These are phyloP conservation scores for Zygotorulaspora chibaensis DNA, from an alignment of 805 yeast species.

Conservation along the genomic window DNA sequence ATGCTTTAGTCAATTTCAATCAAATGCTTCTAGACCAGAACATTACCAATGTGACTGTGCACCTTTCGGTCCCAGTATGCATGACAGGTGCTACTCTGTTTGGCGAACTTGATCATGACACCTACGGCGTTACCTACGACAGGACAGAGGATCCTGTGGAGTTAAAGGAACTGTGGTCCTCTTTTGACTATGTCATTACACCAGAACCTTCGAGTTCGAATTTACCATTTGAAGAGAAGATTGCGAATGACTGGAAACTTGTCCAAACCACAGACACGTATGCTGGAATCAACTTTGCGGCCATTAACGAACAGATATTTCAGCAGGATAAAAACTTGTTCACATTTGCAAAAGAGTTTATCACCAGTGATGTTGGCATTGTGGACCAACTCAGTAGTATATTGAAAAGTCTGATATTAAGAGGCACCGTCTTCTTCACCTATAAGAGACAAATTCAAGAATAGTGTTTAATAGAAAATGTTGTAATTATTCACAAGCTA, in stretches of 20 bases:
- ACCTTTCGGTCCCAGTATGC: slow-evolving; percentile 74
- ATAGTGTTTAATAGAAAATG: background rate
- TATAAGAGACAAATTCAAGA: slow-evolving; percentile 16
- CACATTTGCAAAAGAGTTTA: slow-evolving; percentile 11
- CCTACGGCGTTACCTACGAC: slow-evolving; percentile 51
- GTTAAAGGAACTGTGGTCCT: slow-evolving; percentile 42
- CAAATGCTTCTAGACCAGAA: slow-evolving; percentile 33
- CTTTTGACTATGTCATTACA: slow-evolving; percentile 50
- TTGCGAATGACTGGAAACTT: slow-evolving; percentile 40
- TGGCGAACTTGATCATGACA: slow-evolving; percentile 49
- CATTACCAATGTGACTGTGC: slow-evolving; percentile 43
- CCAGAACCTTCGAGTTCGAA: slow-evolving; percentile 13
- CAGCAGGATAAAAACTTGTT: slow-evolving; percentile 20
- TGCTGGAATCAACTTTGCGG: slow-evolving; percentile 37
- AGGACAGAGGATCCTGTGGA: slow-evolving; percentile 56
- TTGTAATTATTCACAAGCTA: slow-evolving; percentile 9
- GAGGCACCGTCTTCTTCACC: slow-evolving; percentile 31
- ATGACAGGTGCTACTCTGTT: slow-evolving; percentile 85
- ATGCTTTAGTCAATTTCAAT: slow-evolving; percentile 57
- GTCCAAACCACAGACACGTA: slow-evolving; percentile 40
- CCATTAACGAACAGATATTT: slow-evolving; percentile 16
- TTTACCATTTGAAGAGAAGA: slow-evolving; percentile 24
- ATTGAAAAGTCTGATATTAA: slow-evolving; percentile 20
- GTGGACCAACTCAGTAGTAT: slow-evolving; percentile 14
- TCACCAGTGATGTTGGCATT: slow-evolving; percentile 9